Conservation (phyloP, 257 asterid genomes). For the Datura wrightii region DNA sequence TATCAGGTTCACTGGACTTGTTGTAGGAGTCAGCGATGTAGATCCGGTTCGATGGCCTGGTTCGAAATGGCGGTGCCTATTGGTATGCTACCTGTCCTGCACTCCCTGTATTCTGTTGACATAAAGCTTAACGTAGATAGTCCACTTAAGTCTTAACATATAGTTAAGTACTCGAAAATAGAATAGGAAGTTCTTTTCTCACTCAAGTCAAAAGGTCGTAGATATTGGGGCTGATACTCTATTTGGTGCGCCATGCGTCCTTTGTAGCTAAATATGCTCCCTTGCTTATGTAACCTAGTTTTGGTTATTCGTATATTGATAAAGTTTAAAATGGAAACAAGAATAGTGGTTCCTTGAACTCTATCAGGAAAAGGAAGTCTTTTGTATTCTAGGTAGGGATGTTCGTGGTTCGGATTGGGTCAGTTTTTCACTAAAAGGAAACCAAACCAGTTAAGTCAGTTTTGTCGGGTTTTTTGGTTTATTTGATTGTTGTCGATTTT, state of each 20-base stretch:
- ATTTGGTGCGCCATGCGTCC: not conserved
- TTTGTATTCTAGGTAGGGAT: not conserved
- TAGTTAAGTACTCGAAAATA: not conserved
- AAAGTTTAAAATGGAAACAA: not conserved
- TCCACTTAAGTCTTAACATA: not conserved
- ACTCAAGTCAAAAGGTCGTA: not conserved
- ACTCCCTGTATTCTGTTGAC: not conserved
- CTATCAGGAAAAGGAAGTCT: not conserved
- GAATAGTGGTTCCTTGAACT: not conserved
- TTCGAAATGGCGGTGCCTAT: conserved; percentile 90
- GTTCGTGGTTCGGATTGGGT: not conserved
- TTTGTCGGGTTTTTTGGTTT: not conserved
- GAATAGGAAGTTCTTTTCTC: not conserved
- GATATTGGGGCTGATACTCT: not conserved
- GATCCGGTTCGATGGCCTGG: conserved; percentile 95
- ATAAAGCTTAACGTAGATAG: not conserved
- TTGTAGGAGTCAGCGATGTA: conserved; percentile 72
- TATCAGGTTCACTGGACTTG: conserved; percentile 77
- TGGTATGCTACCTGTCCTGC: conserved; percentile 55
- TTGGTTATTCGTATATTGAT: not conserved
- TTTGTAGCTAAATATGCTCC: not conserved
- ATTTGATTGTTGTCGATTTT: not conserved
- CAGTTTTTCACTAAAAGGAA: too few relatives aligned
- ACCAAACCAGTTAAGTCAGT: not conserved
- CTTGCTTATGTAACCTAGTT: not conserved